Conservation (phyloP, 768 basidiomycete genomes). For the Suillus cothurnatus region DNA sequence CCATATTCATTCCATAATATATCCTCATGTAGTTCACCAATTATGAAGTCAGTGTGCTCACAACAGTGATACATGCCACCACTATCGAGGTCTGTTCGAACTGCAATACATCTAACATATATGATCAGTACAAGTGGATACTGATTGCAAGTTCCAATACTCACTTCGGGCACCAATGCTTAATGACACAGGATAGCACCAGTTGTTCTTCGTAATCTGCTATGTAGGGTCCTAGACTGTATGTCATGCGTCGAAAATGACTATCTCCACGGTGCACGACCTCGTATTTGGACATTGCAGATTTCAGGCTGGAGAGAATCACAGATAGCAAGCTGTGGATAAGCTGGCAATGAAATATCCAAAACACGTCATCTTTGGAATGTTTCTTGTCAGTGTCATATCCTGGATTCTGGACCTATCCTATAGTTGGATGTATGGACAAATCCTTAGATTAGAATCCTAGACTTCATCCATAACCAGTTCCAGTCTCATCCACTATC, state of each 20-base stretch:
- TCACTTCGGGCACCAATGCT: constrained; percentile 40
- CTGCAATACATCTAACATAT: constrained; percentile 25
- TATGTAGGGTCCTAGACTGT: constrained; percentile 39
- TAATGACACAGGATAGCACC: constrained; percentile 34
- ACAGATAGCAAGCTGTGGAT: constrained; percentile 32
- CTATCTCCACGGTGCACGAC: constrained; percentile 33
- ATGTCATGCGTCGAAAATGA: constrained; percentile 31
- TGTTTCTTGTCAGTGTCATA: constrained; percentile 9
- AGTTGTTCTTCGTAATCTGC: constrained; percentile 43
- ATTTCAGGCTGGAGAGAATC: constrained; percentile 27
- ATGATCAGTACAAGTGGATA: constrained; percentile 8
- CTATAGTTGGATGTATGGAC: too few relatives aligned
- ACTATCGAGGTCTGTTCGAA: constrained; percentile 21
- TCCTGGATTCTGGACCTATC: too few relatives aligned
- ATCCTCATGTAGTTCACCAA: constrained; percentile 27
- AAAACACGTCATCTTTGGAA: constrained; percentile 21
- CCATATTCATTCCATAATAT: constrained; percentile 40
- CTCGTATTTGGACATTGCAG: constrained; percentile 28
- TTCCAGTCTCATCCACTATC: too few relatives aligned
- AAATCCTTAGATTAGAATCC: too few relatives aligned
- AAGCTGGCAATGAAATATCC: constrained; percentile 29
- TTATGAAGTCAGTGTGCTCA: constrained; percentile 24
- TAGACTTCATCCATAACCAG: too few relatives aligned
- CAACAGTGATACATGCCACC: constrained; percentile 21
- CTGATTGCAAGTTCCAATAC: background rate